These are phyloP conservation scores for Diaporthe longicolla DNA, from an alignment of 2,329 filamentous ascomycete genomes.

Conservation along the genomic window DNA sequence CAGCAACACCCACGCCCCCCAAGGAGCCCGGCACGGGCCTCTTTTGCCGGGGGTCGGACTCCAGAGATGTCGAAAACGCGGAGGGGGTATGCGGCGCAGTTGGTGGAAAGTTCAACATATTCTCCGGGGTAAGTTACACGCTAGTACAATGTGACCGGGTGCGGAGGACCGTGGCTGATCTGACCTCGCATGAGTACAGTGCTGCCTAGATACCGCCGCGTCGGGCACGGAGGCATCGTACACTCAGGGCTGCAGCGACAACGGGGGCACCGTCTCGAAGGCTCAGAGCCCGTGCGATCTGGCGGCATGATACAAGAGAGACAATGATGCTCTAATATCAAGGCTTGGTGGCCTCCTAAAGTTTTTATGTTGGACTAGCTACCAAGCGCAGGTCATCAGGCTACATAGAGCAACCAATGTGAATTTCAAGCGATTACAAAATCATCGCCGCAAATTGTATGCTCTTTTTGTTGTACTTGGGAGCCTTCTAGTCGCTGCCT, in stretches of 20 bases:
- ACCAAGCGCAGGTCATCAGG: neutral
- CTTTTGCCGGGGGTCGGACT: neutral
- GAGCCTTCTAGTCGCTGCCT: too few relatives aligned
- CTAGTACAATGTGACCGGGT: too few relatives aligned
- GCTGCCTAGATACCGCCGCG: neutral
- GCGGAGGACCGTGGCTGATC: neutral
- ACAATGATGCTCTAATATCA: neutral
- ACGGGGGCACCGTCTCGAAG: neutral
- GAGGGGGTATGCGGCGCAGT: neutral
- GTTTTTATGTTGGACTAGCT: neutral
- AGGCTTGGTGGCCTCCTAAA: neutral
- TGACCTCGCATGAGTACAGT: neutral
- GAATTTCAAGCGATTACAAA: neutral
- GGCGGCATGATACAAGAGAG: neutral
- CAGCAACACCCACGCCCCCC: neutral
- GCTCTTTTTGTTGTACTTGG: too few relatives aligned
- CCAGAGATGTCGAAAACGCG: neutral
- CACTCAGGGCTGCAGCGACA: slow-evolving; percentile 23
- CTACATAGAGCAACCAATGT: neutral
- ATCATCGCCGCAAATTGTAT: neutral
- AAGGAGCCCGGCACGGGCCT: neutral
- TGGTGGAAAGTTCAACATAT: neutral
- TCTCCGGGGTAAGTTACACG: neutral
- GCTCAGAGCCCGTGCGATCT: neutral
- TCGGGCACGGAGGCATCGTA: neutral